phyloP scores from a whole-genome alignment of 768 basidiomycete genomes.

The Candolleomyces eurysporus region DNA sequence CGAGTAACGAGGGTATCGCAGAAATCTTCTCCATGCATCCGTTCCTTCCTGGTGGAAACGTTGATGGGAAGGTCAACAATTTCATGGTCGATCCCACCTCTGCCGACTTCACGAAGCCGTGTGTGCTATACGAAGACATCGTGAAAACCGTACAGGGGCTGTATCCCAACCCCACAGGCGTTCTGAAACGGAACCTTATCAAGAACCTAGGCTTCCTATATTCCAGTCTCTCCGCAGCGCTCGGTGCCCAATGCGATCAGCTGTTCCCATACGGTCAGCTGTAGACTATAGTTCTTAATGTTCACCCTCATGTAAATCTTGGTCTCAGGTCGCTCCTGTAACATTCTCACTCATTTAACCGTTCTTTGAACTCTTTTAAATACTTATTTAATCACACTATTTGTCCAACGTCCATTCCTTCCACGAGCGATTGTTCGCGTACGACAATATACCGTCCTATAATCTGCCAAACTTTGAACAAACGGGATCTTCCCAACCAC shows the following conservation, averaged over 20 bases:
- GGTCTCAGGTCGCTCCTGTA: too few relatives aligned
- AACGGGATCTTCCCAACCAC: too few relatives aligned
- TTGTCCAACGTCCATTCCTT: too few relatives aligned
- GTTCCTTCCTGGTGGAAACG: conserved; percentile 14
- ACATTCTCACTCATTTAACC: too few relatives aligned
- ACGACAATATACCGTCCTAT: too few relatives aligned
- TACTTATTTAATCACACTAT: too few relatives aligned
- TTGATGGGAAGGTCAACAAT: conserved; percentile 10
- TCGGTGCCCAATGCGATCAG: conserved; percentile 1
- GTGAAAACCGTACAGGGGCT: conserved; percentile 15
- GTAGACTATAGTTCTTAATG: background rate
- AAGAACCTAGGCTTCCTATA: conserved; percentile 10
- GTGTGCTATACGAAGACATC: conserved; percentile 15
- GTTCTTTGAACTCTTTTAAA: too few relatives aligned
- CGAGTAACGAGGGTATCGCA: background rate
- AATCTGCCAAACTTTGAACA: too few relatives aligned
- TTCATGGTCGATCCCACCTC: conserved; percentile 11
- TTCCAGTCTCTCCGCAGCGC: background rate
- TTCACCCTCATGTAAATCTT: too few relatives aligned
- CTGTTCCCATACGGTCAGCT: conserved; percentile 10
- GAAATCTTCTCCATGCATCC: conserved; percentile 2
- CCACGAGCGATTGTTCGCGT: too few relatives aligned
- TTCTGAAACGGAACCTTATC: conserved; percentile 11
- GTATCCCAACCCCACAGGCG: conserved; percentile 17
- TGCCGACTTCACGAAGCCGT: conserved; percentile 8